These are phyloP conservation scores for Akebia trifoliata DNA, from an alignment of 164 flowering plant species.

Conservation along the genomic window DNA sequence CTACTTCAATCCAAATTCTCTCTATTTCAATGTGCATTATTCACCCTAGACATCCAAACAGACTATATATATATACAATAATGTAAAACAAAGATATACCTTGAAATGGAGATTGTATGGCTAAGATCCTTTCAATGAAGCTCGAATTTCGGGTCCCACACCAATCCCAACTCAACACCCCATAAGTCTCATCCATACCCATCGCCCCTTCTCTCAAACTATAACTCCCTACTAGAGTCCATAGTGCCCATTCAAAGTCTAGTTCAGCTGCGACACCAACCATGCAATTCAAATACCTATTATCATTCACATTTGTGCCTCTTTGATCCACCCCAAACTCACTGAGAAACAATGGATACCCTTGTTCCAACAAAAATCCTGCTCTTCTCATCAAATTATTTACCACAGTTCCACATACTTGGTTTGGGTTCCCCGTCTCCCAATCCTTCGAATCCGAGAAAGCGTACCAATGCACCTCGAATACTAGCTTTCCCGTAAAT, in stretches of 20 bases:
- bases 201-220: constrained; percentile 55
- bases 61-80: not conserved
- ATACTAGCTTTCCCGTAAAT: constrained; percentile 53
- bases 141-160: constrained; percentile 38
- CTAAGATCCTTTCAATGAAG: constrained; percentile 37
- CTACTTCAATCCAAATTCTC: no score
- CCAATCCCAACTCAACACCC: constrained; percentile 57
- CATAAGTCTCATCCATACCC: constrained; percentile 58
- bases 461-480: constrained; percentile 68
- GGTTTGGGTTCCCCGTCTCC: constrained; percentile 49
- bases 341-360: constrained; percentile 67
- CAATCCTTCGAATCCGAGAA: constrained; percentile 56
- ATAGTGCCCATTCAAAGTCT: constrained; percentile 76
- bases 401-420: constrained; percentile 48
- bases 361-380: constrained; percentile 51
- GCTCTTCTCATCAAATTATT: constrained; percentile 32
- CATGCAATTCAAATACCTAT: constrained; percentile 68
- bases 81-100: constrained; percentile 26
- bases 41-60: no score
- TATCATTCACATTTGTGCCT: constrained; percentile 63
- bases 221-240: constrained; percentile 76
- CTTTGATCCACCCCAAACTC: constrained; percentile 74
- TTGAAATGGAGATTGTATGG: constrained; percentile 31
- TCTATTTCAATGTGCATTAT: no score
- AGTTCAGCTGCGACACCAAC: constrained; percentile 56